Evolutionary conservation across 768 basidiomycete species (phyloP), one percentile per base, ranked within the genome.

Genomic region (Pleurotus ostreatus): DNA sequence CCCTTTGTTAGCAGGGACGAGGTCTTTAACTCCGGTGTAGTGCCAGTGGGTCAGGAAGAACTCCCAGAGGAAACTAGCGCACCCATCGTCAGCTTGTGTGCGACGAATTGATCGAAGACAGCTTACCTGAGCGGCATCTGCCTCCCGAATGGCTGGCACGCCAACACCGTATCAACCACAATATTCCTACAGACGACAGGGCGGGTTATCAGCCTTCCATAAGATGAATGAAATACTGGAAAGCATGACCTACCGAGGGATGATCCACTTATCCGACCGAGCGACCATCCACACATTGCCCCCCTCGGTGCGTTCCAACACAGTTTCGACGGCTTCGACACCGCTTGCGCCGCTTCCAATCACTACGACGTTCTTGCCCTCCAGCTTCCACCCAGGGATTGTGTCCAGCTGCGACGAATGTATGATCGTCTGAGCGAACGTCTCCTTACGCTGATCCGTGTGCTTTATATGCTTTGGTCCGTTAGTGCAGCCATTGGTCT

Each of bases 291-390:
- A 63, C 5, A 69, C 68, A 13, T 69, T 58, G 0, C 74, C 76
- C 26, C 66, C 66, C 11, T 34, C 30, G 11, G 11, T 11, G 37
- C 65, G 61, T 8, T 63, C 60, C 23, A 70, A 54, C 0, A 65
- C 68, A 2, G 70, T 65, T 45, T 72, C 71, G 23, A 67, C 68
- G 5, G 66, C 68, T 51, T 70, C 71, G 4, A 70, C 70, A 3
- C 66, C 68, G 25, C 68, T 80, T 0, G 85, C 84, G 0, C 83
- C 83, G 40, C 79, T 77, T 0, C 79, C 78, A 37, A 81, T 70
- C 2, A 81, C 71, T 11, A 77, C 72, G 2, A 81, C 71, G 18
- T 63, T 70, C 63, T 78, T 78, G 1, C 71, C 77, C 13, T 66
- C 66, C 7, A 51, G 22, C 62, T 59, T 9, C 61, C 58, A 18